Conservation (phyloP, 2,329 filamentous ascomycete genomes). For the Fusarium denticulatum region DNA sequence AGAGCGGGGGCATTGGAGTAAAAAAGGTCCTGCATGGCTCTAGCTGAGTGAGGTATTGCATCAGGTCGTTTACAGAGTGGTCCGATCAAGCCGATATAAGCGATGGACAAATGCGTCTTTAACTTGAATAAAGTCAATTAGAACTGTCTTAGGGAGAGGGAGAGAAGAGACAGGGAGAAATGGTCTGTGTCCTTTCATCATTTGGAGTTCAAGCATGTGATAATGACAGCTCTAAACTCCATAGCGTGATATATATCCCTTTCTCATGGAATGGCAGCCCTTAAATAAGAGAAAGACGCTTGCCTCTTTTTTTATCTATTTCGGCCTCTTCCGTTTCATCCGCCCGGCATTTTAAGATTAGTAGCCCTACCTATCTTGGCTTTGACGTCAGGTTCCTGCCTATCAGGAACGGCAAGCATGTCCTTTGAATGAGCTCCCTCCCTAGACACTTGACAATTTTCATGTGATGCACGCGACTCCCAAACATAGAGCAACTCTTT, state of each 20-base stretch:
- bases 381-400: conserved; percentile 43
- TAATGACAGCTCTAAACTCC: neutral
- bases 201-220: neutral
- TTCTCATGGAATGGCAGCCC: too few relatives aligned
- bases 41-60: neutral
- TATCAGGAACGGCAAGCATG: conserved; percentile 41
- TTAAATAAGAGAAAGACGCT: neutral
- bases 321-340: conserved; percentile 3
- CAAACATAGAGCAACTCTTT: neutral
- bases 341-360: neutral
- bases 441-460: neutral
- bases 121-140: neutral
- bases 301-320: neutral
- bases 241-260: neutral
- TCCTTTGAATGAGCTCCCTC: conserved; percentile 11
- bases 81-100: conserved; percentile 5
- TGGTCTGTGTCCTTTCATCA: neutral
- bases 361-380: conserved; percentile 17
- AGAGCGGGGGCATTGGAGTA: conserved; percentile 4
- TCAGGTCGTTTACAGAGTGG: neutral
- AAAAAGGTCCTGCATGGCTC: neutral
- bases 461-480: conserved; percentile 26
- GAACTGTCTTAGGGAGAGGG: neutral
- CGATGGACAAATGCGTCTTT: neutral
- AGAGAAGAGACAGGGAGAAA: neutral